Evolutionary conservation across 1,284 basidiomycete genomes (phyloP), one percentile per base, ranked within the genome.

Genomic region (Marasmius oreades): DNA sequence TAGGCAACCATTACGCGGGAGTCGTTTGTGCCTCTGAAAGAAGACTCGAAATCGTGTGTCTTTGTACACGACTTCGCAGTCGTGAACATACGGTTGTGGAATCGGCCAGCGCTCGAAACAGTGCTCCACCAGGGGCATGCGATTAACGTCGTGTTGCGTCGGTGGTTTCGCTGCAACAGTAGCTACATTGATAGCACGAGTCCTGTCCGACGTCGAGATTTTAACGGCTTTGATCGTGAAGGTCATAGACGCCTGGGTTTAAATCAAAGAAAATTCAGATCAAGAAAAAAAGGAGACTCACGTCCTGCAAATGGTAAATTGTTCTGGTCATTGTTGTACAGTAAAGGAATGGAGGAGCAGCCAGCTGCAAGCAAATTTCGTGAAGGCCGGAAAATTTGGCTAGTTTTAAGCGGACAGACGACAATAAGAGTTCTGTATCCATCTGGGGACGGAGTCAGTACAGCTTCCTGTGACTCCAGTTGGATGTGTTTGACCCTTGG

Each of bases 1-100:
- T 12, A 56, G 55, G 5, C 18, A 6, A 16, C 42, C 42, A 26
- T 56, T 52, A 14, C 22, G 18, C 36, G 51, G 55, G n/a, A 52
- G 44, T 14, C 23, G 11, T 4, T 34, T 14, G 36, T 56, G 51
- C 8, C 31, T 37, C 34, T 52, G 50, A 31, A 56, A 56, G 36
- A 28, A 56, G 2, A 56, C 24, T 2, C 33, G 51, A 23, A 52
- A 56, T 6, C 51, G 28, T 10, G 16, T 33, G 5, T 50, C 51
- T 16, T 43, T 24, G n/a, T 46, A 52, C 14, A 46, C 12, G 26
- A 56, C 34, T 31, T 39, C 37, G 22, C 39, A 46, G 31, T 56
- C 34, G 22, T 56, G 55, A 36, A 56, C 31, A 31, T 46, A 52
- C 1, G 55, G 31, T 36, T 56, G 55, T n/a, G 46, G 54, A n/a